Evolutionary conservation across 345 rosid genomes (phyloP), one percentile per base, ranked within the genome.

Genomic region (Nasturtium officinale): DNA sequence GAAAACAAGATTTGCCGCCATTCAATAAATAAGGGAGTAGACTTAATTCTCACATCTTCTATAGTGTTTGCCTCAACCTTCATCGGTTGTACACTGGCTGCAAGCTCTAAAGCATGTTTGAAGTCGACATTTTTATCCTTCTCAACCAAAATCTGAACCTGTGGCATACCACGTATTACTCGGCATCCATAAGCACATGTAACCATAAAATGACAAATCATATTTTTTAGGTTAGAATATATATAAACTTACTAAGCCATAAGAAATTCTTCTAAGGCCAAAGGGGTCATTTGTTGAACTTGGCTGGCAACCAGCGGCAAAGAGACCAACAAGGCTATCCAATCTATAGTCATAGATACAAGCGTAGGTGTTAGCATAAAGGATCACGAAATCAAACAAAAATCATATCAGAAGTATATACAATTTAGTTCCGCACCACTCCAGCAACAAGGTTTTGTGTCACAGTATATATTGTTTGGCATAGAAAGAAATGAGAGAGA

Each of bases 251-350:
- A 91, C 98, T 13, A 94, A 86, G 66, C 95, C 98, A 71, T 94
- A 89, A 42, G 98, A 89, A 70, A 91, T 91, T 84, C 98, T 91
- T 75, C 96, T 84, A 64, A 94, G 77, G 56, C 98, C 98, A 85
- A 87, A 94, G 52, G 97, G 97, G 62, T 94, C 98, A 78, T 84
- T 91, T 20, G 95, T 81, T 72, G 98, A 91, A 81, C 88, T 88
- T 77, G 97, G 98, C 80, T 91, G 97, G 83, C 96, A 91, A 77
- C 97, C 97, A 76, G 98, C 97, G 77, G 96, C 89, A 87, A 89
- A 94, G 78, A 94, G 81, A 72, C 98, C 96, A 67, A 91, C 87
- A 72, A 91, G 96, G 78, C 97, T 88, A 83, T 94, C 97, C 79
- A 94, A 71, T 80, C 98, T 94, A 89, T 67, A 81, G 69, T 42